Percentiles rank a stretch among this genome's conserved stretches.
Conservation (phyloP, 495 filamentous ascomycete species). For the Cercophora newfieldiana region DNA sequence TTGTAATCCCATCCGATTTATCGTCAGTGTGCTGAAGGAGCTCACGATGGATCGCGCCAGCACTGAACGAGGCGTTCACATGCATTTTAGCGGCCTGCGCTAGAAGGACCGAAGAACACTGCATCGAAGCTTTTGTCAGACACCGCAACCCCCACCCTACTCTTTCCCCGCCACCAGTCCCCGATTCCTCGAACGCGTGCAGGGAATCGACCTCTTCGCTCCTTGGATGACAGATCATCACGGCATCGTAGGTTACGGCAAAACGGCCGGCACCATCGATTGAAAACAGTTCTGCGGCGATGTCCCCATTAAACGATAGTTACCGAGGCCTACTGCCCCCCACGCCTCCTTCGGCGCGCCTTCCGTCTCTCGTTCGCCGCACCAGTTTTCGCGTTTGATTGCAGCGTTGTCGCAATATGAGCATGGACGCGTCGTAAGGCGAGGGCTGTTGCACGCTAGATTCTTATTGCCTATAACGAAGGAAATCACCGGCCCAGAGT, state of each 20-base stretch:
- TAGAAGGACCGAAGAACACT: constrained; percentile 9
- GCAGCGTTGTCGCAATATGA: neutral
- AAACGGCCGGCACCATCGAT: neutral
- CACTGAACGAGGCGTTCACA: neutral
- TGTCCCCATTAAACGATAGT: neutral
- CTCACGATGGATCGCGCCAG: neutral
- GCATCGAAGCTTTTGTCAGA: constrained; percentile 16
- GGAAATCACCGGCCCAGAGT: neutral
- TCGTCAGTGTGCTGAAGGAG: neutral
- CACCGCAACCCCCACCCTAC: neutral
- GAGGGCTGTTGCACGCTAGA: neutral
- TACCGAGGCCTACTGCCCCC: neutral
- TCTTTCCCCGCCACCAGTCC: neutral
- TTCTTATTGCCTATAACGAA: neutral
- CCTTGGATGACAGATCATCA: neutral
- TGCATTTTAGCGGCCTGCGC: neutral
- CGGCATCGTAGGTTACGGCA: neutral
- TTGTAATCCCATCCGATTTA: neutral
- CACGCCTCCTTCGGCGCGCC: neutral
- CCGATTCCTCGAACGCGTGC: neutral
- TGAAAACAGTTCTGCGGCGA: neutral
- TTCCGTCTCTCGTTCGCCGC: neutral
- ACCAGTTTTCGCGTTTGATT: neutral
- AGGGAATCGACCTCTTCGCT: neutral
- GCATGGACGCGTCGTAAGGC: neutral